phyloP scores from a whole-genome alignment of 768 basidiomycete genomes.

The Pulveroboletus sp. region DNA sequence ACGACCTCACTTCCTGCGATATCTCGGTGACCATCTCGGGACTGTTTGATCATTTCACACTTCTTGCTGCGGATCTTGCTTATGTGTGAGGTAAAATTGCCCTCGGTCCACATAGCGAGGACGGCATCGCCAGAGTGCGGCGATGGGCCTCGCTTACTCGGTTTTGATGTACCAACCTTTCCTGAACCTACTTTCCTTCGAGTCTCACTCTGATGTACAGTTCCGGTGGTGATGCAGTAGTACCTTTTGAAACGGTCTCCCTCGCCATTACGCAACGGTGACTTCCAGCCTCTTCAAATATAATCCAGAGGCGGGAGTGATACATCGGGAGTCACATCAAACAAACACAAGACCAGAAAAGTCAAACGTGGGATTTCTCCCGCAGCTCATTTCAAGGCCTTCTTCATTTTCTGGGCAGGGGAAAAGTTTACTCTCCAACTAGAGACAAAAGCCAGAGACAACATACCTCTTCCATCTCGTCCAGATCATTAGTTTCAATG shows the following conservation, averaged over 20 bases:
- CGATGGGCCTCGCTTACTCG: neutral
- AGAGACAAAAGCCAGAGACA: neutral
- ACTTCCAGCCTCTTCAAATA: too few species aligned
- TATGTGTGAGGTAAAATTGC: neutral
- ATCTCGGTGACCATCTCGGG: neutral
- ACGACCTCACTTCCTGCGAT: neutral
- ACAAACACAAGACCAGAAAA: neutral
- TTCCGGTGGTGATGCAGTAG: neutral
- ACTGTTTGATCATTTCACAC: neutral
- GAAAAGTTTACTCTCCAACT: neutral
- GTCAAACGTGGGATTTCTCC: neutral
- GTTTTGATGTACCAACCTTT: too few species aligned
- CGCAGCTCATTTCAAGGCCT: constrained; percentile 55
- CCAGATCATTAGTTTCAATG: constrained; percentile 86
- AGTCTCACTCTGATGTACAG: neutral
- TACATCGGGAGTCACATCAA: neutral
- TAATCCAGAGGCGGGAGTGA: neutral
- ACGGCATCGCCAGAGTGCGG: neutral
- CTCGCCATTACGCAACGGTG: neutral
- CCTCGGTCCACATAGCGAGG: neutral
- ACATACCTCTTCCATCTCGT: constrained; percentile 89
- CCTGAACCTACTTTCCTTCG: too few species aligned
- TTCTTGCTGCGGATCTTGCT: neutral
- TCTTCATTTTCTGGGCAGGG: constrained; percentile 68
- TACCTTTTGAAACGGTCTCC: neutral